Evolutionary conservation across 2,329 filamentous ascomycete species (phyloP).

Genomic region (Claviceps spartinae): DNA sequence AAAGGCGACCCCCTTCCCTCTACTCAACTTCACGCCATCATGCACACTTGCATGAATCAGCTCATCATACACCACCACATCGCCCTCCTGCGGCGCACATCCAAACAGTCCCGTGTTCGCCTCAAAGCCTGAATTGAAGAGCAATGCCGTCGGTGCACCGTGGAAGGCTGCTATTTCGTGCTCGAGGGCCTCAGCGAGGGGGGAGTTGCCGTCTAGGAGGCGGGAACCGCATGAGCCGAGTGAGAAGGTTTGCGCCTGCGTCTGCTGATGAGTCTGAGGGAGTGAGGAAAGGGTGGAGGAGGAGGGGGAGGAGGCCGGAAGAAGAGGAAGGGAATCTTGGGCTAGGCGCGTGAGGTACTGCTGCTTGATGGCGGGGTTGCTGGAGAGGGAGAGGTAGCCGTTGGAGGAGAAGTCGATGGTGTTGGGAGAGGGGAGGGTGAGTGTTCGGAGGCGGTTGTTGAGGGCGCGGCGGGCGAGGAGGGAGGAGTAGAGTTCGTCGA

Average conservation of each 20-base stretch:
- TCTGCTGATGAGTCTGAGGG: too few species aligned
- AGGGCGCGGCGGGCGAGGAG: constrained; percentile 17
- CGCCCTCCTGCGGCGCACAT: constrained; percentile 44
- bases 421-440: constrained; percentile 47
- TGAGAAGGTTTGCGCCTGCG: constrained; percentile 2
- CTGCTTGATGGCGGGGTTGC: constrained; percentile 35
- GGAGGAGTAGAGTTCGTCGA: constrained; percentile 17
- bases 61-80: constrained; percentile 58
- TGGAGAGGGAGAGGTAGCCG: constrained; percentile 64
- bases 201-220: constrained; percentile 37
- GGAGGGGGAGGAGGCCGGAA: background rate
- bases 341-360: constrained; percentile 41
- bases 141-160: constrained; percentile 27
- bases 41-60: constrained; percentile 67
- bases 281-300: background rate
- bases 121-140: constrained; percentile 50
- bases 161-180: constrained; percentile 33
- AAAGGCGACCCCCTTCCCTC: constrained; percentile 40
- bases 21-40: constrained; percentile 58
- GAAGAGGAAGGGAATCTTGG: background rate
- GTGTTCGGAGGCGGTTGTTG: constrained; percentile 26
- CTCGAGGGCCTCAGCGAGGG: constrained; percentile 32
- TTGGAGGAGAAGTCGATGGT: constrained; percentile 70
- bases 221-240: constrained; percentile 41
- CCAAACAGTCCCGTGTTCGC: constrained; percentile 52